Base-by-base conservation (phyloP, 2,329 filamentous ascomycete species). In the Xylaria sp. region DNA sequence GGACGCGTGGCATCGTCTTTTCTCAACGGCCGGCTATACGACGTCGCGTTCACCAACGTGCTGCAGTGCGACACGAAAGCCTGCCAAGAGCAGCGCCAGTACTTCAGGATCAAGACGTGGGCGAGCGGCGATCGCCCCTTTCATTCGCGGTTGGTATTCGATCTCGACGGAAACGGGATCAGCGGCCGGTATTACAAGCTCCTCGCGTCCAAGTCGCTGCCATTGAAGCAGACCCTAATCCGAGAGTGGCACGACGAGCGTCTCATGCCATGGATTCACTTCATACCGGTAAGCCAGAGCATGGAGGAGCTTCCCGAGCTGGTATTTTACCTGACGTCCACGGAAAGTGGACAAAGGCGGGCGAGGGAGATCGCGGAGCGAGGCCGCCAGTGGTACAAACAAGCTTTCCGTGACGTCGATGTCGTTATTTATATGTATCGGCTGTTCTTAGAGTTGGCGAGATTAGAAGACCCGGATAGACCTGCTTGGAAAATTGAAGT, bases 391-490 rank as follows among this genome's bases (percentile, higher is more conserved):
- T 92, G 89, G 90, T 84, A 84, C 55, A 74, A 72, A 0, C 84
- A 81, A 72, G 85, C 84, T 12, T 73, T 92, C 40, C 76, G 89
- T 50, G 86, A 87, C 53, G 83, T 86, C 44, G 89, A 92, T 75
- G 84, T 89, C 73, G 82, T 85, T 32, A 81, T 87, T 1, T 90
- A 90, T 80, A 81, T 87, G 32, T 91, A 90, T 72, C 81, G 90
- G 59, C 74, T 91, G 66, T 69, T 92, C 72, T 74, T 91, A 27
- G 90, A 92, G 81, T 83, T 84, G 59, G 81, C 79, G 21, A 79
- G 83, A 58, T 53, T 84, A 8, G 78, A 81, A 66, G 82, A 85
- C 61, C 76, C 75, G 5, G 51, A 70, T 6, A 63, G 73, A 35
- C 67, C 68, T 2, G 72, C 73, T 35, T 64, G 69, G 65, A 47